A percentile compares a stretch with the other conserved stretches of the same genome.
These are phyloP conservation scores for Dactylis glomerata DNA, from an alignment of 176 grass and related monocot species.

Conservation along the genomic window DNA sequence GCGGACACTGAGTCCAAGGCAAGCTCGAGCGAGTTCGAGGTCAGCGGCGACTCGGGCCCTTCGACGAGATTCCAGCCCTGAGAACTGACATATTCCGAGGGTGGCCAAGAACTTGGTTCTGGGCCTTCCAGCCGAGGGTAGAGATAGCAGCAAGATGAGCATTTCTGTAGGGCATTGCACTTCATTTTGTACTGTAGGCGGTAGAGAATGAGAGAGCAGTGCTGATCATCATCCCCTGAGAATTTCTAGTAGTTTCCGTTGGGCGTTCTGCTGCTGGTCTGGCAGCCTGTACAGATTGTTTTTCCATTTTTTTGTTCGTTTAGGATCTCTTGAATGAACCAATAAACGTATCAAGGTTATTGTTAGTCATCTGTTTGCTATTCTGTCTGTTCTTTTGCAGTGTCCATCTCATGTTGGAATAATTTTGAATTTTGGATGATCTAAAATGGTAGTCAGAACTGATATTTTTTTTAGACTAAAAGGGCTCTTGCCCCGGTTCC, in stretches of 20 bases:
- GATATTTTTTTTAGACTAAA: no score
- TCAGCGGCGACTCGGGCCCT: constrained; percentile 37
- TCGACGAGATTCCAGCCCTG: constrained; percentile 46
- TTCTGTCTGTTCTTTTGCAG: no score
- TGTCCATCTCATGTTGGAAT: background rate
- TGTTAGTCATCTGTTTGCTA: background rate
- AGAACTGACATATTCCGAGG: background rate
- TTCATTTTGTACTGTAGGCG: constrained; percentile 17
- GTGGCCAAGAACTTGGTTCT: background rate
- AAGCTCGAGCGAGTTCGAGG: constrained; percentile 45
- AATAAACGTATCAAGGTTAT: background rate
- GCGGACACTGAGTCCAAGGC: constrained; percentile 50
- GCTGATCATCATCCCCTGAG: background rate
- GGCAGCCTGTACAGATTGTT: constrained; percentile 35
- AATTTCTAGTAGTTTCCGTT: background rate
- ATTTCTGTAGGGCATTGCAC: constrained; percentile 8
- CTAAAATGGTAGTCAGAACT: background rate
- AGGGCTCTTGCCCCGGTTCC: no score
- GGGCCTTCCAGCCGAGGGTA: background rate
- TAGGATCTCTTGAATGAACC: background rate
- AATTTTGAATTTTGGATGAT: background rate
- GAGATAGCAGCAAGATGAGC: background rate
- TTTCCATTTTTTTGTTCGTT: background rate
- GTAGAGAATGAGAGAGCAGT: constrained; percentile 1
- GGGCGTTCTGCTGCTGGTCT: background rate